A percentile compares a stretch with the other conserved stretches of the same genome.
phyloP scores from a whole-genome alignment of 108 stramenopile species.

The Nitzschia putrida region DNA sequence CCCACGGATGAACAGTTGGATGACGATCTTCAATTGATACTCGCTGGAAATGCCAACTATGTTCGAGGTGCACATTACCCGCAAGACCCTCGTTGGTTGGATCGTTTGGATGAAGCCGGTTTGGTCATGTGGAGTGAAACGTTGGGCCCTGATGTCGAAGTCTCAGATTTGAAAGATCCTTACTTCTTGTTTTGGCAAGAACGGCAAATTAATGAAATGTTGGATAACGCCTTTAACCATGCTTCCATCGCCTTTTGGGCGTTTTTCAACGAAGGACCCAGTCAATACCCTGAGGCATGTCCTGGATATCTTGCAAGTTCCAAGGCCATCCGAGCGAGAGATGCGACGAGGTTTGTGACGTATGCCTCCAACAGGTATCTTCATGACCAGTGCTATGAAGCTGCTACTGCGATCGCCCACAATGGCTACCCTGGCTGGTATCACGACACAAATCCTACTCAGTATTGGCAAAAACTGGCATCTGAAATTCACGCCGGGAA shows the following conservation, averaged over 20 bases:
- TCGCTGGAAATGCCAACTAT: slow-evolving; percentile 34
- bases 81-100: slow-evolving; percentile 52
- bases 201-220: slow-evolving; percentile 46
- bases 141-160: slow-evolving; percentile 36
- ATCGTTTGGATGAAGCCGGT: slow-evolving; percentile 45
- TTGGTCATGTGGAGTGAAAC: slow-evolving; percentile 50
- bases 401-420: slow-evolving; percentile 30
- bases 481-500: slow-evolving; percentile 8
- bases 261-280: slow-evolving; percentile 52
- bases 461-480: slow-evolving; percentile 36
- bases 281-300: slow-evolving; percentile 24
- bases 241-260: slow-evolving; percentile 48
- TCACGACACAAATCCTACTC: slow-evolving; percentile 8
- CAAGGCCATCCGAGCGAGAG: slow-evolving; percentile 22
- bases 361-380: slow-evolving; percentile 33
- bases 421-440: slow-evolving; percentile 54
- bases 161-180: slow-evolving; percentile 22
- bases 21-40: slow-evolving; percentile 29
- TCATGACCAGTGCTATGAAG: slow-evolving; percentile 28
- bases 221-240: slow-evolving; percentile 50
- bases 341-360: slow-evolving; percentile 39
- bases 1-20: slow-evolving; percentile 41
- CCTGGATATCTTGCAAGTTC: slow-evolving; percentile 32
- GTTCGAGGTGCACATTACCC: slow-evolving; percentile 56
- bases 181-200: slow-evolving; percentile 35